Conservation (phyloP, 1,284 basidiomycete species). For the Microbotryum silenes-acaulis region DNA sequence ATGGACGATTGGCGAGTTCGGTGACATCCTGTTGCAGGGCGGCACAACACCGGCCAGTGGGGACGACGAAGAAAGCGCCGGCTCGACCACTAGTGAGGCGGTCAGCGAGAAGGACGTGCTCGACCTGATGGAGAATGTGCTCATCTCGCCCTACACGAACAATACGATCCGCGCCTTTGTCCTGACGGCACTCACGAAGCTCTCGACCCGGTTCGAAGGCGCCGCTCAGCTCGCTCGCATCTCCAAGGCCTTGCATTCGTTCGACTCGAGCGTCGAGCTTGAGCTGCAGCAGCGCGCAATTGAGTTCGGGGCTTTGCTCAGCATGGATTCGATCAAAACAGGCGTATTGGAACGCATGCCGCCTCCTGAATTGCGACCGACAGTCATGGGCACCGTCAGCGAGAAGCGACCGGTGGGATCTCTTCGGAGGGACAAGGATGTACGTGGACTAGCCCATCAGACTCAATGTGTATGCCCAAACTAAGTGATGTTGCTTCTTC, state of each 20-base stretch:
- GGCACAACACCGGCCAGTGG: slow-evolving; percentile 63
- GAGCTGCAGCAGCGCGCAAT: slow-evolving; percentile 94
- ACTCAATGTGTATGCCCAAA: not conserved
- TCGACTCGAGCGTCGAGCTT: slow-evolving; percentile 76
- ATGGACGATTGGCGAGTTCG: slow-evolving; percentile 97
- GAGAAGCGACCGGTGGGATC: slow-evolving; percentile 91
- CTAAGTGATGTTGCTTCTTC: not conserved
- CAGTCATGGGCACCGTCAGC: slow-evolving; percentile 87
- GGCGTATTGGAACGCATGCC: slow-evolving; percentile 98
- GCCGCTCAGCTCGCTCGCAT: slow-evolving; percentile 59
- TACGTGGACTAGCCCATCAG: slow-evolving; percentile 37
- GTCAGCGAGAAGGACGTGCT: slow-evolving; percentile 73
- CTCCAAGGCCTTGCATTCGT: slow-evolving; percentile 62
- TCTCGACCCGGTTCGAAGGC: slow-evolving; percentile 63
- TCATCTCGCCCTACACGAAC: slow-evolving; percentile 92
- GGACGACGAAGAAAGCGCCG: slow-evolving; percentile 56
- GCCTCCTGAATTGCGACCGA: slow-evolving; percentile 87
- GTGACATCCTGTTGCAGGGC: slow-evolving; percentile 77
- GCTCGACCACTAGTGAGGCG: slow-evolving; percentile 42
- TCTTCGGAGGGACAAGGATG: slow-evolving; percentile 66
- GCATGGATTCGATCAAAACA: slow-evolving; percentile 59
- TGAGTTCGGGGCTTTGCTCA: slow-evolving; percentile 80
- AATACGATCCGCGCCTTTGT: slow-evolving; percentile 87
- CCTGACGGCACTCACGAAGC: slow-evolving; percentile 81
- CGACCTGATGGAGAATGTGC: slow-evolving; percentile 75